A percentile compares a stretch with the other conserved stretches of the same genome.
Conservation (phyloP, 2,329 filamentous ascomycete species). For the Calcarisporium arbuscula region DNA sequence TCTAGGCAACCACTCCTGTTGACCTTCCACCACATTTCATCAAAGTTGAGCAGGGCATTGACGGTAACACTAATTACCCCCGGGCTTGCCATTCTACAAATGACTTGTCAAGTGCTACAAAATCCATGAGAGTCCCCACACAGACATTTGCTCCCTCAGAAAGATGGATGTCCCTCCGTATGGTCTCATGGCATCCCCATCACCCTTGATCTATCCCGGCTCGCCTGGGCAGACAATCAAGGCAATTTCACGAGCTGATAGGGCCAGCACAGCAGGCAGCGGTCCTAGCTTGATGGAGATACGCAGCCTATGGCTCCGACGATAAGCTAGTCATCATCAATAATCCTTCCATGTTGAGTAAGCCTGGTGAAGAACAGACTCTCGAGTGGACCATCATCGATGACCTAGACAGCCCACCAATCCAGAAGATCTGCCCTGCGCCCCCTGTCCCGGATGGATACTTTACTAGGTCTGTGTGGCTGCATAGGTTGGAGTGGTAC, state of each 20-base stretch:
- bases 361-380: background rate
- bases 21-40: too few species aligned
- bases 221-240: slow-evolving; percentile 5
- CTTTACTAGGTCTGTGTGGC: slow-evolving; percentile 5
- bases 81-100: too few species aligned
- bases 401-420: slow-evolving; percentile 8
- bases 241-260: background rate
- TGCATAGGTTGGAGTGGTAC: slow-evolving; percentile 8
- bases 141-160: slow-evolving; percentile 9
- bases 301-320: slow-evolving; percentile 4
- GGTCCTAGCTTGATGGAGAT: slow-evolving; percentile 1
- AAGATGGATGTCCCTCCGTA: too few species aligned
- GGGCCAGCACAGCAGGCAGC: background rate
- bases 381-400: slow-evolving; percentile 6
- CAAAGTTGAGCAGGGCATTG: slow-evolving; percentile 3
- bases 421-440: slow-evolving; percentile 6
- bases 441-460: background rate
- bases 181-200: slow-evolving; percentile 11
- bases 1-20: slow-evolving; percentile 18
- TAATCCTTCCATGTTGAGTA: too few species aligned
- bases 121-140: slow-evolving; percentile 6
- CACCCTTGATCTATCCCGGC: slow-evolving; percentile 8
- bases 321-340: slow-evolving; percentile 2
- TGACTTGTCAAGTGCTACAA: too few species aligned
- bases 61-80: too few species aligned